These are phyloP conservation scores for Acorus gramineus DNA, from an alignment of 106 monocot species.

Conservation along the genomic window DNA sequence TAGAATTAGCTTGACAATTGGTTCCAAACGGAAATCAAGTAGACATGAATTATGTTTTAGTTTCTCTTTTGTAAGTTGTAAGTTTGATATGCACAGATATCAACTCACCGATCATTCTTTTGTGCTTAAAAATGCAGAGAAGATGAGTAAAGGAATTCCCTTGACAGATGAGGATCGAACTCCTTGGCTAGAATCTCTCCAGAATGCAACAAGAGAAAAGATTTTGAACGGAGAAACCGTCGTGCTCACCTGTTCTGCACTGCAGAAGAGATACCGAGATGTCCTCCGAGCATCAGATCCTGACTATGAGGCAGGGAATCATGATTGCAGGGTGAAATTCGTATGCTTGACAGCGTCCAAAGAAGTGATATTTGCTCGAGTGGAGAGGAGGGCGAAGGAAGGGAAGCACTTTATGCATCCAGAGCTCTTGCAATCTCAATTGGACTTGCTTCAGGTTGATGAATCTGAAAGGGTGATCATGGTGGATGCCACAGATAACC, in stretches of 20 bases:
- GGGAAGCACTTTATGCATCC: slow-evolving; percentile 84
- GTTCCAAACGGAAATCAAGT: too few relatives aligned
- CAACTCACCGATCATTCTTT: too few relatives aligned
- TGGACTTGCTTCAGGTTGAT: slow-evolving; percentile 66
- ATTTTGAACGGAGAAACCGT: slow-evolving; percentile 19
- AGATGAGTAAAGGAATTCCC: slow-evolving; percentile 67
- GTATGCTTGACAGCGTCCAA: slow-evolving; percentile 50
- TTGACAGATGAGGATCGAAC: slow-evolving; percentile 58
- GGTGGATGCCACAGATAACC: slow-evolving; percentile 32
- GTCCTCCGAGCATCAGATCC: slow-evolving; percentile 57
- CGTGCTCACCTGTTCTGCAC: slow-evolving; percentile 65
- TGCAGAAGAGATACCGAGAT: slow-evolving; percentile 62
- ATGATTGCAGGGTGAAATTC: slow-evolving; percentile 51
- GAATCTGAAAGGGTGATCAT: slow-evolving; percentile 39
- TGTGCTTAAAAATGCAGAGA: slow-evolving; percentile 28
- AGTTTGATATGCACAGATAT: too few relatives aligned
- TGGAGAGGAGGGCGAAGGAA: slow-evolving; percentile 39
- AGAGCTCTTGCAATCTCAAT: slow-evolving; percentile 49
- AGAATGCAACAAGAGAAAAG: slow-evolving; percentile 23
- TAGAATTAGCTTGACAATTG: too few relatives aligned
- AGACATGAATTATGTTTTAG: too few relatives aligned
- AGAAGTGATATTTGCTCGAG: slow-evolving; percentile 44
- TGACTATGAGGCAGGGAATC: slow-evolving; percentile 23
- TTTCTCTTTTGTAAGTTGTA: too few relatives aligned
- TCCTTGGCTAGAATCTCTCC: slow-evolving; percentile 79